Base-by-base conservation (phyloP, 305 asterid species). In the Fraxinus dipetala region DNA sequence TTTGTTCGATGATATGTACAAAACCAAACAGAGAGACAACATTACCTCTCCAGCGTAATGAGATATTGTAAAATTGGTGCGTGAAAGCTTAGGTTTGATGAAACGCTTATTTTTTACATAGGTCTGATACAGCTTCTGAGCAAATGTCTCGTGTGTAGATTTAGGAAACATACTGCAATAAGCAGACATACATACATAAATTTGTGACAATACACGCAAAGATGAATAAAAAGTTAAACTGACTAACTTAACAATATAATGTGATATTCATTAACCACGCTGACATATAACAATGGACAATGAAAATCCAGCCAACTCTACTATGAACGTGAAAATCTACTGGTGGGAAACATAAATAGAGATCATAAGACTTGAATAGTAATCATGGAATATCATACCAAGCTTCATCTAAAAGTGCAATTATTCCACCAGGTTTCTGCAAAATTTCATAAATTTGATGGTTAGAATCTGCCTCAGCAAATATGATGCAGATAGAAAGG, bases 381-480 rank as follows among this genome's bases (percentile, higher is more conserved):
- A 65, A 80, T 22, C 73, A 26, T 1, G 34, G 76, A 82, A 79
- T 75, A 65, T 76, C 74, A 67, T 90, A 97, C 99, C 99, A 97
- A 84, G 97, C 98, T 91, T 97, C 99, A 91, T 97, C 99, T 65
- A 97, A 91, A 83, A 97, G 94, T 65, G 99, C 91, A 89, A 97
- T 97, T 83, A 97, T 95, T 82, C 99, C 99, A 81, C 99, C 99
- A 82, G 99, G 98, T 92, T 97, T 95, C 99, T 95, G 98, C 95
- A 86, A 85, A 75, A 79, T 54, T 84, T 78, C 80, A 36, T 65
- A 18, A 77, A 73, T n/a, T 76, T 72, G 61, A 35, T 32, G 43
- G 43, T 72, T 65, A 67, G 70, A 63, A 69, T 43, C 77, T 84
- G 70, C 32, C 78, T 59, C 35, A 65, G 67, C 74, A 72, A 67